These are phyloP conservation scores for Phytophthora meadii DNA, from an alignment of 352 stramenopile species.

Conservation along the genomic window DNA sequence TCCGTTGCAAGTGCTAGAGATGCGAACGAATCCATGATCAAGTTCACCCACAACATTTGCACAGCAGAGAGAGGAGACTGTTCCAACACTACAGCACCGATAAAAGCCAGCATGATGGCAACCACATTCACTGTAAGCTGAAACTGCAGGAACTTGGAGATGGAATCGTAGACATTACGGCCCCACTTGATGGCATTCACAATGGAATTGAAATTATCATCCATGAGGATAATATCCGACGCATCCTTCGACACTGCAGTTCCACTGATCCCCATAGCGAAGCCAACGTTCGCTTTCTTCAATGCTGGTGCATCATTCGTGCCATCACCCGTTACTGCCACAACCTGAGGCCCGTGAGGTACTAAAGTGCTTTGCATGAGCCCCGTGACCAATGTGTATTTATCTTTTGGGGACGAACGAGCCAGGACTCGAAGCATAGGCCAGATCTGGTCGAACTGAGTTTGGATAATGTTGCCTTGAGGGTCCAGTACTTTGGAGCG, in stretches of 20 bases:
- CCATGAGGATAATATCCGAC: constrained; percentile 95
- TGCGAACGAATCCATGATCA: constrained; percentile 97
- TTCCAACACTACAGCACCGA: constrained; percentile 73
- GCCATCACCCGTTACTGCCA: constrained; percentile 94
- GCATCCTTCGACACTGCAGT: constrained; percentile 95
- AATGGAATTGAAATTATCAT: constrained; percentile 97
- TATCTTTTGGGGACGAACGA: constrained; percentile 58
- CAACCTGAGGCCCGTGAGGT: constrained; percentile 77
- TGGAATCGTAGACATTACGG: constrained; percentile 96
- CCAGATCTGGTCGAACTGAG: constrained; percentile 67
- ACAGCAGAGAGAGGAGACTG: constrained; percentile 90
- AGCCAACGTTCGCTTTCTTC: constrained; percentile 77
- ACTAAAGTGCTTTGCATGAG: constrained; percentile 53
- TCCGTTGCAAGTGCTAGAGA: constrained; percentile 95
- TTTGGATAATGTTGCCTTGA: constrained; percentile 55
- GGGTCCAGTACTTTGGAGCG: constrained; percentile 48
- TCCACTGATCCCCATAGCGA: constrained; percentile 94
- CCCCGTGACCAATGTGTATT: constrained; percentile 61
- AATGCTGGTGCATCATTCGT: constrained; percentile 95
- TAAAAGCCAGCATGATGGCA: constrained; percentile 90
- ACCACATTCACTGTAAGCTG: constrained; percentile 96
- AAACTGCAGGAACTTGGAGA: constrained; percentile 97
- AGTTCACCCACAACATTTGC: constrained; percentile 97
- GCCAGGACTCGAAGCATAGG: constrained; percentile 62
- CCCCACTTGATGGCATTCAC: constrained; percentile 96